These are phyloP conservation scores for Termitomyces sp. DNA, from an alignment of 1,284 basidiomycete species.

Conservation along the genomic window DNA sequence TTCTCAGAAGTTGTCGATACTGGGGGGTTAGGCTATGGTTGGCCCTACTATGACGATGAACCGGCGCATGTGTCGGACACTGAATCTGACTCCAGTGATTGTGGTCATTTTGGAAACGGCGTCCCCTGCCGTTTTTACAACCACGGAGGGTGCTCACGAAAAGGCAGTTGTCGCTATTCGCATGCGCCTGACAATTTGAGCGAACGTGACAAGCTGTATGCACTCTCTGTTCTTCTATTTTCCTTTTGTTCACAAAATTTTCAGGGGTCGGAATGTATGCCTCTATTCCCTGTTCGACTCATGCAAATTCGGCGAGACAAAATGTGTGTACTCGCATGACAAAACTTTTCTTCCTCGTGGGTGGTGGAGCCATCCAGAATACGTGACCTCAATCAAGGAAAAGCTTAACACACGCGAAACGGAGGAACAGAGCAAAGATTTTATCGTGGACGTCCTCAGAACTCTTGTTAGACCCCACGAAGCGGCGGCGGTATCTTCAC, in stretches of 20 bases:
- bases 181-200: slow-evolving; percentile 49
- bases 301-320: slow-evolving; percentile 26
- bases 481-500: not conserved
- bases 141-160: slow-evolving; percentile 36
- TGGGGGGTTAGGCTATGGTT: slow-evolving; percentile 25
- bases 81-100: slow-evolving; percentile 41
- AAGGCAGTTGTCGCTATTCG: slow-evolving; percentile 35
- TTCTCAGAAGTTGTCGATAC: not conserved
- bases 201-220: slow-evolving; percentile 46
- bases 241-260: not conserved
- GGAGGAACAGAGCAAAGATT: not conserved
- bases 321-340: slow-evolving; percentile 33
- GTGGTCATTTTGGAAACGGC: slow-evolving; percentile 37
- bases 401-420: not conserved
- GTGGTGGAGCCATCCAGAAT: slow-evolving; percentile 26
- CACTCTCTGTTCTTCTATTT: not conserved
- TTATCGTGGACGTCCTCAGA: not conserved
- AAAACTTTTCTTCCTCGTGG: slow-evolving; percentile 25
- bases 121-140: slow-evolving; percentile 50
- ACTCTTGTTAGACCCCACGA: not conserved
- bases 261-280: slow-evolving; percentile 33
- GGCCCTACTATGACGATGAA: slow-evolving; percentile 23
- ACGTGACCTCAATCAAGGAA: not conserved
- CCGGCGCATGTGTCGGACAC: not conserved
- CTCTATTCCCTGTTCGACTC: slow-evolving; percentile 25